These are phyloP conservation scores for Fragaria vesca DNA, from an alignment of 306 rosid genomes.

Conservation along the genomic window DNA sequence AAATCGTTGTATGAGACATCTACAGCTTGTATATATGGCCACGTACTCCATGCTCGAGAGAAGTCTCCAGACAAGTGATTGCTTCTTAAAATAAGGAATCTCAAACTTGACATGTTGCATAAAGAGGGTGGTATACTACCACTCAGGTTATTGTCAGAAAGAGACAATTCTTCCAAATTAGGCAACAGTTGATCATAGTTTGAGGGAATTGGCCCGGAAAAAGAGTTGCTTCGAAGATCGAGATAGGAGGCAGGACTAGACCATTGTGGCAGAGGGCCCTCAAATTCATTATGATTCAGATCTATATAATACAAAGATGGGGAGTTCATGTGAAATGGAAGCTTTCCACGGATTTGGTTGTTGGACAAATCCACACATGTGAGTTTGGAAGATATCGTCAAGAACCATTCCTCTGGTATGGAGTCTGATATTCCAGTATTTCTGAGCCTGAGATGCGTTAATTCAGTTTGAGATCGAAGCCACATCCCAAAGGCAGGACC, in stretches of 20 bases:
- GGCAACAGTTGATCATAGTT: background rate
- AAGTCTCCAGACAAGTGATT: background rate
- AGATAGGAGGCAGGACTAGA: background rate
- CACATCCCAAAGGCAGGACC: background rate
- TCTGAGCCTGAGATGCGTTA: fast-evolving
- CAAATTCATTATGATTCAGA: background rate
- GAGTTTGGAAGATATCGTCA: background rate
- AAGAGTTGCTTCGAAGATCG: background rate
- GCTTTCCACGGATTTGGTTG: background rate
- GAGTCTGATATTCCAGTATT: background rate
- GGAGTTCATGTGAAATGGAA: background rate
- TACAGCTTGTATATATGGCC: fast-evolving
- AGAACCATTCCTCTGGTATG: background rate
- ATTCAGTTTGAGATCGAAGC: background rate
- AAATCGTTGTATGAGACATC: background rate
- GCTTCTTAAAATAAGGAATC: fast-evolving
- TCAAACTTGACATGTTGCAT: background rate
- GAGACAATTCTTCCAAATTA: no score
- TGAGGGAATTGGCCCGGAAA: background rate
- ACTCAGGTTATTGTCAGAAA: background rate
- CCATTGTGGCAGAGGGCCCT: background rate
- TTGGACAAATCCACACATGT: background rate
- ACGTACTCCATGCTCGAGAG: no score
- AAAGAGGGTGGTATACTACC: background rate
- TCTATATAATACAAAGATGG: background rate